Evolutionary conservation across 1,284 basidiomycete genomes (phyloP), one percentile per base, ranked within the genome.

Genomic region (Irpex sp.): DNA sequence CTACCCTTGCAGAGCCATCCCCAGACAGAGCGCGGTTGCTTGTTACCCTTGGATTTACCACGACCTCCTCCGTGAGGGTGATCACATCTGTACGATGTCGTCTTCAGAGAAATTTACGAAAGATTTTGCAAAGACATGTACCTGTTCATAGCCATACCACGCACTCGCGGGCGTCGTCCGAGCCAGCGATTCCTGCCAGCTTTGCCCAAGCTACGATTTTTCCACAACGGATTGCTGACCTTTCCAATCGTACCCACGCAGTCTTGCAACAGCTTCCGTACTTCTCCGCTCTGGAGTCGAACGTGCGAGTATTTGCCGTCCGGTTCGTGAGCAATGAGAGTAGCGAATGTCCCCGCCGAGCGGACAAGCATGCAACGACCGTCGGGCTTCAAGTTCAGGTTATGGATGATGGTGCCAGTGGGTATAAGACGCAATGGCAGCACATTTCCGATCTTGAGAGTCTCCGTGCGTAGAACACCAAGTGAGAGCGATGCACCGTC

Each of bases 131-230:
- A 49, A 58, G 49, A 37, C 49, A 84, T 89, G 58, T 76, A 95
- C 84, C 94, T 90, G 78, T 99, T 99, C 97, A 98, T 98, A 31
- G 97, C 97, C 66, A 98, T 89, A 90, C 97, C 97, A 75, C 97
- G 89, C 37, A 98, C 95, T 66, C 87, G 87, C 2, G 97, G 97
- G 70, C 92, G 79, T 69, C 87, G 79, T 46, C 97, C 97, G 33
- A 98, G 78, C 94, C 95, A 97, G 57, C 97, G 83, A 58, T 81
- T 83, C 66, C 97, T 79, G 51, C 97, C 97, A 15, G 97, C 97
- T 78, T 99, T 99, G 50, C 95, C 97, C 53, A 98, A 78, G 57
- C 82, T 86, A 21, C 88, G 81, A 68, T 91, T 88, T 77, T 95
- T 93, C 88, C 95, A 95, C 68, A 97, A 81, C 61, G 90, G 84